Conservation (phyloP, 2,329 filamentous ascomycete species). For the Aspergillus sp. region DNA sequence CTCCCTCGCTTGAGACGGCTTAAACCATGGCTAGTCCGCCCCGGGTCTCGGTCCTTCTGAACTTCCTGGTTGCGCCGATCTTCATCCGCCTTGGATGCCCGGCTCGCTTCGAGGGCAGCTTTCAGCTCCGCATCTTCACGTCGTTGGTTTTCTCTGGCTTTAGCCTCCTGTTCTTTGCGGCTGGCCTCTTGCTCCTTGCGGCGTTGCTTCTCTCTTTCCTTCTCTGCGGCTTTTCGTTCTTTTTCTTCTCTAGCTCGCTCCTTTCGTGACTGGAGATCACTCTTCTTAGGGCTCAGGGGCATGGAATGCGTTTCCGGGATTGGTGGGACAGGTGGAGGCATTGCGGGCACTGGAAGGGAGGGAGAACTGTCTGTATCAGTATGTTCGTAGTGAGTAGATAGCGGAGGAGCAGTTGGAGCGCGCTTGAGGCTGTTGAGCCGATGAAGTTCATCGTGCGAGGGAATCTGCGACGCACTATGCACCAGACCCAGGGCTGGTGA, state of each 20-base stretch:
- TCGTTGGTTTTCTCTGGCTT: conserved; percentile 44
- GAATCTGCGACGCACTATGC: conserved; percentile 38
- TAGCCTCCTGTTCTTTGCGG: conserved; percentile 43
- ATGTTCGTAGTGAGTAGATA: conserved; percentile 45
- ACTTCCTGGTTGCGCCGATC: conserved; percentile 34
- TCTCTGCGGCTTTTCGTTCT: conserved; percentile 51
- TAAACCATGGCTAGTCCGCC: conserved; percentile 49
- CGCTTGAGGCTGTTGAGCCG: conserved; percentile 30
- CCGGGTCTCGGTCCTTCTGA: conserved; percentile 38
- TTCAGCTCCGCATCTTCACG: conserved; percentile 60
- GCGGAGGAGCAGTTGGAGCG: conserved; percentile 43
- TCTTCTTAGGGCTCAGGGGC: conserved; percentile 54
- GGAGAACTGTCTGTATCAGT: conserved; percentile 19
- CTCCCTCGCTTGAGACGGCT: conserved; percentile 68
- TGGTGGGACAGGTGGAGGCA: conserved; percentile 24
- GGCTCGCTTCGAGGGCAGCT: conserved; percentile 65
- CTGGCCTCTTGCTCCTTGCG: conserved; percentile 57
- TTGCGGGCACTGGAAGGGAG: conserved; percentile 18
- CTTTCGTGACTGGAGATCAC: conserved; percentile 66
- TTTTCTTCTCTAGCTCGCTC: conserved; percentile 59
- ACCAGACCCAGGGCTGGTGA: conserved; percentile 37
- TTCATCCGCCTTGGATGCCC: conserved; percentile 58
- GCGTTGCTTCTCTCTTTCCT: conserved; percentile 51
- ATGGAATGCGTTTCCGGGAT: conserved; percentile 33
- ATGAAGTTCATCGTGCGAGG: conserved; percentile 34